Conservation (phyloP, 768 basidiomycete genomes). For the Phaffia tasmanica region DNA sequence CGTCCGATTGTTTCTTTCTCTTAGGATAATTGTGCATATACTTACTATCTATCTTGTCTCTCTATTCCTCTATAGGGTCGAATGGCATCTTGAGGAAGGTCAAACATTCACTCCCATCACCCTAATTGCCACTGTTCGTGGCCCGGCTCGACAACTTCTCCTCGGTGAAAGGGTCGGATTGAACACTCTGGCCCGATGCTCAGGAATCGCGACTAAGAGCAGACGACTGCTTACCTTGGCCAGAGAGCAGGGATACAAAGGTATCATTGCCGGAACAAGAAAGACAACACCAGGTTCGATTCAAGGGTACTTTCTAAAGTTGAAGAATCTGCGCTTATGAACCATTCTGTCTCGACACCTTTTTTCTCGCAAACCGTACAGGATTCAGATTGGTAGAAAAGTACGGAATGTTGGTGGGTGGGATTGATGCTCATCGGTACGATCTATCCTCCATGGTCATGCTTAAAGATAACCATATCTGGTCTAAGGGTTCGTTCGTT, state of each 20-base stretch:
- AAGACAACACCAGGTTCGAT: constrained; percentile 81
- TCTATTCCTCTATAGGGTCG: constrained; percentile 51
- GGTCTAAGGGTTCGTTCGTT: constrained; percentile 64
- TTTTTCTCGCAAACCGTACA: constrained; percentile 31
- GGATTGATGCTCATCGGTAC: constrained; percentile 87
- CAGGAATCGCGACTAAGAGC: constrained; percentile 90
- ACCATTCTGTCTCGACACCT: neutral
- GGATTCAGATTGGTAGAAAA: constrained; percentile 95
- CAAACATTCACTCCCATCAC: constrained; percentile 61
- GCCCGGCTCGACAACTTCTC: constrained; percentile 74
- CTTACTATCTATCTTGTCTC: neutral
- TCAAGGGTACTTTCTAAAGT: neutral
- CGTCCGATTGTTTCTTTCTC: constrained; percentile 37
- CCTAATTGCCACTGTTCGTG: constrained; percentile 74
- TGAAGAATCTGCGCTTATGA: neutral
- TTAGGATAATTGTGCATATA: neutral
- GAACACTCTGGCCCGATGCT: constrained; percentile 86
- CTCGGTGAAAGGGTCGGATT: constrained; percentile 86
- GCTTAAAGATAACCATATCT: constrained; percentile 99
- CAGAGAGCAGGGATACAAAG: constrained; percentile 62
- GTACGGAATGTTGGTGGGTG: constrained; percentile 96
- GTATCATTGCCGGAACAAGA: constrained; percentile 83
- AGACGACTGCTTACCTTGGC: constrained; percentile 70
- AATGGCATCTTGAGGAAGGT: constrained; percentile 87
- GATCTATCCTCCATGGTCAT: constrained; percentile 99